Evolutionary conservation across 495 filamentous ascomycete species (phyloP), one percentile per base, ranked within the genome.

Genomic region (Neurospora sp.): DNA sequence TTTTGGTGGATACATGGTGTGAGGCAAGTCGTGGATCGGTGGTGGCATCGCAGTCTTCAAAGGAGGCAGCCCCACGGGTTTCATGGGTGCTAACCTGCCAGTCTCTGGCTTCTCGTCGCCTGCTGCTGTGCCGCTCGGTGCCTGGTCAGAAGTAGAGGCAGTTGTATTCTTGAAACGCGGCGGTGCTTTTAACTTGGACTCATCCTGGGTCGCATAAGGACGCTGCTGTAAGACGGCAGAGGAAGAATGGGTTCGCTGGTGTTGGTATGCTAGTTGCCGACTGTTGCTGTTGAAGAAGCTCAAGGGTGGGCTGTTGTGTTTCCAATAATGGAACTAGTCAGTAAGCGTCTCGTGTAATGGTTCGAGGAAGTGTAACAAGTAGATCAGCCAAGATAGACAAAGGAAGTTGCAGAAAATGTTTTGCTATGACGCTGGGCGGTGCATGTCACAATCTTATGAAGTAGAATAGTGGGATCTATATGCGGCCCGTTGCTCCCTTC

Each of bases 1-100:
- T 39, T 75, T 73, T 47, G 71, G 71, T 2, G 78, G 78, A 61
- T 80, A 77, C 74, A 77, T 75, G 41, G 74, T 72, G 18, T 75
- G 38, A 7, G 75, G 75, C 41, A 73, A 73, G 31, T 65, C 68
- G 70, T 75, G 68, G 10, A 39, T 42, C 68, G 31, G 45, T 20
- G 71, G 31, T 59, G 53, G 53, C 53, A 65, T 65, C 14, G 53
- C 53, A 37, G 53, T 18, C 31, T 35, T 65, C 53, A 65, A 35
- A 65, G 53, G 53, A 65, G 53, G 53, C 22, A 65, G 27, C 27
- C 53, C 53, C 7, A 65, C 27, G 27, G 27, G 53, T 35, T 65
- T 14, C 6, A 8, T 65, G 53, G 53, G 53, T 65, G 53, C 53
- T 18, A 65, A 65, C 27, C 27, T 65, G 14, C 53, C 53, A 35